phyloP scores from a whole-genome alignment of 1,284 basidiomycete species.

The Cutaneotrichosporon sp. region DNA sequence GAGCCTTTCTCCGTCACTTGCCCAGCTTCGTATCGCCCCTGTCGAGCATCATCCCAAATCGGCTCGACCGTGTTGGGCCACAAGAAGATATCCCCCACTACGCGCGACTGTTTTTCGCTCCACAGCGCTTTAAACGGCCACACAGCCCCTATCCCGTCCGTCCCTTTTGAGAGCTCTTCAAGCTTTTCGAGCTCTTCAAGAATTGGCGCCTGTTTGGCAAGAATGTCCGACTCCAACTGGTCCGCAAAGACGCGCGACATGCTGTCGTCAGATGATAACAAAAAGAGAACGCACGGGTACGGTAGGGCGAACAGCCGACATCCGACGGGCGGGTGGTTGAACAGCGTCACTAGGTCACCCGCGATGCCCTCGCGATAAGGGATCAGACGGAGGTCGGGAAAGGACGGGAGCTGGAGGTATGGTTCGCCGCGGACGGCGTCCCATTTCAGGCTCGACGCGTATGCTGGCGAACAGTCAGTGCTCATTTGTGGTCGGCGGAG shows the following conservation, averaged over 20 bases:
- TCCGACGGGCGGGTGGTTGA: constrained; percentile 28
- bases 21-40: neutral
- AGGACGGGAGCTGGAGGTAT: constrained; percentile 33
- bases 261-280: constrained; percentile 7
- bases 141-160: neutral
- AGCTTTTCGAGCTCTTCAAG: neutral
- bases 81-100: constrained; percentile 28
- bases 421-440: constrained; percentile 28
- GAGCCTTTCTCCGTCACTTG: neutral
- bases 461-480: constrained; percentile 11
- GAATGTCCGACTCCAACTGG: constrained; percentile 13
- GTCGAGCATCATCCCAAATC: neutral
- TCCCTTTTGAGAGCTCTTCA: no score
- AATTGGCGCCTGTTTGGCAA: neutral
- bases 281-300: constrained; percentile 27
- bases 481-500: no score
- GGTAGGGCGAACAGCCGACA: constrained; percentile 27
- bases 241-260: constrained; percentile 23
- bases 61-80: neutral
- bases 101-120: constrained; percentile 3
- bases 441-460: constrained; percentile 24
- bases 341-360: constrained; percentile 24
- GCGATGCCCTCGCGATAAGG: constrained; percentile 28
- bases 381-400: constrained; percentile 27
- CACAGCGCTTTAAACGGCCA: constrained; percentile 28